A percentile compares a stretch with the other conserved stretches of the same genome.
Evolutionary conservation across 306 rosid genomes (phyloP).

Genomic region (Glycine latifolia): DNA sequence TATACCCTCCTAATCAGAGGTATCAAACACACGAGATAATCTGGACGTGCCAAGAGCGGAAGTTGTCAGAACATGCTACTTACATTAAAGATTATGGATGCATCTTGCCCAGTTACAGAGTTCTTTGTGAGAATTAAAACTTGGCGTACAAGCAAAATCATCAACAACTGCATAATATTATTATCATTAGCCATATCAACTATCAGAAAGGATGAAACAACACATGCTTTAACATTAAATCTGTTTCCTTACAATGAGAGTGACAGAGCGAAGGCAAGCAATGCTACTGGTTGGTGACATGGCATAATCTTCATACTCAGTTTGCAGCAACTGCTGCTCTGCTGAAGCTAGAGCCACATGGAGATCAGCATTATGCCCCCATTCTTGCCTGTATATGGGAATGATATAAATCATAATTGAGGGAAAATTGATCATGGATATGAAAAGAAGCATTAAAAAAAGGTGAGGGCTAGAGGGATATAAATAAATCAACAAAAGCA

Average conservation of each 20-base stretch:
- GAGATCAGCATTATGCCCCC: constrained; percentile 48
- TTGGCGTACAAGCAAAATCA: constrained; percentile 51
- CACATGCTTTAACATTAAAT: constrained; percentile 2
- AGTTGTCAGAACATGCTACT: constrained; percentile 9
- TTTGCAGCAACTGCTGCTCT: constrained; percentile 49
- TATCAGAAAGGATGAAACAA: constrained; percentile 6
- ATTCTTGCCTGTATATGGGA: constrained; percentile 47
- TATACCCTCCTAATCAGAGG: background rate
- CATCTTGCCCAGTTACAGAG: constrained; percentile 34
- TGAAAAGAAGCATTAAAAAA: constrained; percentile 12
- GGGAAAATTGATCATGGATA: background rate
- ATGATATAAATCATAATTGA: background rate
- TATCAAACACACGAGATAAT: background rate
- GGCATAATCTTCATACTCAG: constrained; percentile 49
- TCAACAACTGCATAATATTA: constrained; percentile 40
- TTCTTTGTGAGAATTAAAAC: constrained; percentile 43
- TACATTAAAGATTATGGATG: constrained; percentile 44
- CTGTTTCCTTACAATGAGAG: constrained; percentile 45
- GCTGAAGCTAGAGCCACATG: constrained; percentile 48
- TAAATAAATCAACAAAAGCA: too few species aligned
- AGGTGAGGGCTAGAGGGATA: background rate
- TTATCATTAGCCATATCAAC: constrained; percentile 26
- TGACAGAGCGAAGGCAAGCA: constrained; percentile 48
- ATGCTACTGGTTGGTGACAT: constrained; percentile 45
- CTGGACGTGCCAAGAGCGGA: too few species aligned